Evolutionary conservation across 1,284 basidiomycete species (phyloP).

Genomic region (Mycosarcoma maydis): DNA sequence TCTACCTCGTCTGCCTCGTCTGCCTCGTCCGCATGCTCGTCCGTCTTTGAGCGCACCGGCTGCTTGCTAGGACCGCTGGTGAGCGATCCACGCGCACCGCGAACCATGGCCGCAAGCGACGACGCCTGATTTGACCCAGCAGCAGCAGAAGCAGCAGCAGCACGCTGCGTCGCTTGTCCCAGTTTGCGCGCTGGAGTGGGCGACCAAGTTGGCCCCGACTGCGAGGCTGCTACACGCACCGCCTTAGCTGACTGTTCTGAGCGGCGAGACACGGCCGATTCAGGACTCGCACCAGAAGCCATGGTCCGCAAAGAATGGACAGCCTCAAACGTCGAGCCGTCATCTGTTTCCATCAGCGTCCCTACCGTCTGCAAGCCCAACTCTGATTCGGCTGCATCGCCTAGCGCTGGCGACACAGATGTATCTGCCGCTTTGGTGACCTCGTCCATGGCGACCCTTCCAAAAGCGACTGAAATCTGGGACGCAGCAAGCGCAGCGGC

Average conservation of each 20-base stretch:
- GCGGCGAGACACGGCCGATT: too few species aligned
- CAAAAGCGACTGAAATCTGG: background rate
- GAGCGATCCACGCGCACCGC: background rate
- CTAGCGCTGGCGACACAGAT: background rate
- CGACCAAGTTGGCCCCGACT: too few species aligned
- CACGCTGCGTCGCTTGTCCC: background rate
- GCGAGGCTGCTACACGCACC: too few species aligned
- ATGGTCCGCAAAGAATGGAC: slow-evolving; percentile 14
- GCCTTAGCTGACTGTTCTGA: too few species aligned
- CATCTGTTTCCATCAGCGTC: slow-evolving; percentile 28
- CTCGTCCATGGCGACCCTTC: background rate
- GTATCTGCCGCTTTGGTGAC: background rate
- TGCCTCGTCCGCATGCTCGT: background rate
- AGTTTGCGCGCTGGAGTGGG: background rate
- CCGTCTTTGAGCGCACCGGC: background rate
- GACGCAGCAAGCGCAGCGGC: background rate
- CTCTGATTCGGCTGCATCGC: background rate
- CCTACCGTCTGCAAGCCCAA: slow-evolving; percentile 2
- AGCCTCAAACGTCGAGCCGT: slow-evolving; percentile 26
- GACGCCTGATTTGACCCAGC: background rate
- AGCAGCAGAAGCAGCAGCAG: background rate
- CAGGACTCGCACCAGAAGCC: background rate
- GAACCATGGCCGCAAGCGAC: background rate
- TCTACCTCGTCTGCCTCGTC: background rate
- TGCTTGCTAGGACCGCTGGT: slow-evolving; percentile 5